phyloP scores from a whole-genome alignment of 805 yeast species.

The Saccharomycopsis olivae region DNA sequence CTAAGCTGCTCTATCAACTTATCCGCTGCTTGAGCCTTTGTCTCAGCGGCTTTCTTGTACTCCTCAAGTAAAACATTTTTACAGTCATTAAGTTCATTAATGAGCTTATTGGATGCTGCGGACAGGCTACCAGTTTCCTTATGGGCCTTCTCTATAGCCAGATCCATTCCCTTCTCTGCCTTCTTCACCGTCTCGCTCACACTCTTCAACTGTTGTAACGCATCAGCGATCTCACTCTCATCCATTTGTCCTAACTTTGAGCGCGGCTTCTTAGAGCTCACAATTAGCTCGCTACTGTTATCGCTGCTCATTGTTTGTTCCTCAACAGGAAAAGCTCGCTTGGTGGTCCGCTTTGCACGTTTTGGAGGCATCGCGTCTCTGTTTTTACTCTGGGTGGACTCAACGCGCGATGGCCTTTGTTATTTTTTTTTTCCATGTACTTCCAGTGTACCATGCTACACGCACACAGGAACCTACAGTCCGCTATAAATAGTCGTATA shows the following conservation, averaged over 20 bases:
- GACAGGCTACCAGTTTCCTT: no score
- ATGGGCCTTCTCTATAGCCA: no score
- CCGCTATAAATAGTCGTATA: no score
- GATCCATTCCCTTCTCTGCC: background rate
- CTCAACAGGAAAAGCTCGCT: background rate
- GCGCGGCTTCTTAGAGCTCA: background rate
- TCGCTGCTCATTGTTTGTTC: background rate
- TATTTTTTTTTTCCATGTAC: no score
- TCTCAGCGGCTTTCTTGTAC: background rate
- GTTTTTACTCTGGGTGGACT: no score
- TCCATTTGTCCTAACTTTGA: no score
- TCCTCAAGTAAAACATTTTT: background rate
- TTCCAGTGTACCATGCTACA: no score
- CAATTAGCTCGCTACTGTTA: background rate
- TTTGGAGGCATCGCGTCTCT: background rate
- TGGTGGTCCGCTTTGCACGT: background rate
- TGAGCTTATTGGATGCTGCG: background rate
- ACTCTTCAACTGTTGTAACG: background rate
- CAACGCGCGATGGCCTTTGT: no score
- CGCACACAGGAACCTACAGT: no score
- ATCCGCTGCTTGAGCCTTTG: background rate
- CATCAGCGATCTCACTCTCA: background rate
- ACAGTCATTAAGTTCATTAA: background rate
- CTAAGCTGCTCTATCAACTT: background rate
- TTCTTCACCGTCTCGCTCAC: background rate